phyloP scores from a whole-genome alignment of 345 rosid species.

The Lagerstroemia speciosa region DNA sequence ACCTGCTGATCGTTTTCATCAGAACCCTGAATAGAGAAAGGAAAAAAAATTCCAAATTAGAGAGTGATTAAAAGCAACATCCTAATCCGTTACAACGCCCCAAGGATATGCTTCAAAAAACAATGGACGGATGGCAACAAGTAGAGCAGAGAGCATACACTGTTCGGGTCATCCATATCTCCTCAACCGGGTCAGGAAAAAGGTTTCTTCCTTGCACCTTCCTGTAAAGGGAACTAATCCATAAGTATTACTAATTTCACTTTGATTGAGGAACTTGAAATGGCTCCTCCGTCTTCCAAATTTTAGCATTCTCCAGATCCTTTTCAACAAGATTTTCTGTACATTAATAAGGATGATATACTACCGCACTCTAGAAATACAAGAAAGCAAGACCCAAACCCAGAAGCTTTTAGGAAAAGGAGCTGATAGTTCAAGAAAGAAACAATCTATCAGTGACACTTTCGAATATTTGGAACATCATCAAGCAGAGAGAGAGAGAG shows the following conservation, averaged over 20 bases:
- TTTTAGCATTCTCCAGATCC: no score
- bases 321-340: neutral
- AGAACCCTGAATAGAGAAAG: slow-evolving; percentile 30
- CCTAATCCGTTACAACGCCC: neutral
- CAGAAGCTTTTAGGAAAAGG: no score
- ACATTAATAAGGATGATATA: no score
- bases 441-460: neutral
- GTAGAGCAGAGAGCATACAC: neutral
- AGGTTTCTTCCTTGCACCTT: neutral
- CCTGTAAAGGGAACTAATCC: neutral
- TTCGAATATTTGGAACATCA: neutral
- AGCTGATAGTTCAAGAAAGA: neutral
- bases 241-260: no score
- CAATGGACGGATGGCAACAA: neutral
- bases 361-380: neutral
- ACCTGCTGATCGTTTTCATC: slow-evolving; percentile 39
- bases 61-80: neutral
- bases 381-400: no score
- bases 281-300: no score
- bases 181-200: neutral
- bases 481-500: neutral
- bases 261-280: no score
- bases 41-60: neutral
- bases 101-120: no score
- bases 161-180: slow-evolving; percentile 3